Base-by-base conservation (phyloP, 768 basidiomycete genomes). In the Termitomyces eurrhizus region DNA sequence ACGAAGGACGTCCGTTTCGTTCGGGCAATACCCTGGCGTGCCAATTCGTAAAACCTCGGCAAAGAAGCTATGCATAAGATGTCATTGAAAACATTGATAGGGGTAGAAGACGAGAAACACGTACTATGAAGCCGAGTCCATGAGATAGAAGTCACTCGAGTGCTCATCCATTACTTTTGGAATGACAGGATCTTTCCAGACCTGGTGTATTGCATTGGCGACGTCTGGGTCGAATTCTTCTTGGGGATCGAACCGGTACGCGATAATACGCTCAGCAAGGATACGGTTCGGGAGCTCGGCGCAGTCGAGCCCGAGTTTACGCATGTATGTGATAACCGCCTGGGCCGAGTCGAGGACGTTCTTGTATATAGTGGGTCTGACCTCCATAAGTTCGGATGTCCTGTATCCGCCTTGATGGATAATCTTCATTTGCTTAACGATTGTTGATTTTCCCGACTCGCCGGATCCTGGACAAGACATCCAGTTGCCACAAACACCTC, bases 361-460 rank as follows among this genome's bases (percentile, higher is more conserved):
- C 63, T 83, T 83, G 73, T 87, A 90, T 60, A 94, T 86, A 26
- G 85, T 86, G 1, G 83, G 79, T 29, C 87, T 80, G 75, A 83
- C 92, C 1, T 82, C 78, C 62, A 86, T 74, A 32, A 90, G 83
- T 69, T 94, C 92, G 1, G 88, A 83, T 21, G 72, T 71, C 3
- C 84, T 82, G 73, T 89, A 94, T 5, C 92, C 92, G 64, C 86
- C 84, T 70, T 93, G 89, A 70, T 94, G 89, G 48, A 94, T 92
- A 57, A 94, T 92, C 78, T 93, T 94, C 92, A 94, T 94, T 72
- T 94, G 92, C 72, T 94, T 94, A 41, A 93, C 94, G 65, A 98
- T 93, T 0, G 96, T 98, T 3, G 87, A 89, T 76, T 98, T 98
- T 9, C 95, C 95, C 0, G 90, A 93, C 78, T 96, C 95, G 67